Percentiles rank a stretch among this genome's conserved stretches.
phyloP scores from a whole-genome alignment of 2,329 filamentous ascomycete species.

The Dactylonectria estremocensis region DNA sequence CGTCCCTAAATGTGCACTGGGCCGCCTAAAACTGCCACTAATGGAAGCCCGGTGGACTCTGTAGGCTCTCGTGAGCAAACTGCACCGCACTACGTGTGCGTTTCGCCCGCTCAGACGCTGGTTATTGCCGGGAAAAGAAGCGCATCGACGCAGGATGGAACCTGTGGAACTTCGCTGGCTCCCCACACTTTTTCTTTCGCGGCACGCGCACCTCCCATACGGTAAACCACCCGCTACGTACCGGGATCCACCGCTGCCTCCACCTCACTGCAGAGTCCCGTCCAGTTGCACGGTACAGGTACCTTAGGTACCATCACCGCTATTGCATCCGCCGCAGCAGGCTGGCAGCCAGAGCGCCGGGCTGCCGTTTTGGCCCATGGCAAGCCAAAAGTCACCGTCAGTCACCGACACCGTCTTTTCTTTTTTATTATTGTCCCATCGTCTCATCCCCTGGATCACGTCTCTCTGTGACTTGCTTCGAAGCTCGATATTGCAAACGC shows the following conservation, averaged over 20 bases:
- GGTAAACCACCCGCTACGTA: neutral
- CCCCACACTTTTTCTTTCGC: slow-evolving; percentile 15
- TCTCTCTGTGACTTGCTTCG: neutral
- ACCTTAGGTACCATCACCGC: slow-evolving; percentile 10
- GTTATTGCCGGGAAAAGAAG: neutral
- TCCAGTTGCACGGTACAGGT: no score
- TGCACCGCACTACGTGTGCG: neutral
- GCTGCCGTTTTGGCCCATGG: slow-evolving; percentile 11
- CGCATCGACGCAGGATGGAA: neutral
- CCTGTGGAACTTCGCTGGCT: slow-evolving; percentile 5
- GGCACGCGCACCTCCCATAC: slow-evolving; percentile 11
- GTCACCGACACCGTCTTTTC: slow-evolving; percentile 25
- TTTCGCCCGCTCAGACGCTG: neutral
- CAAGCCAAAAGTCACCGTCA: slow-evolving; percentile 15
- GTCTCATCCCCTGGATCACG: neutral
- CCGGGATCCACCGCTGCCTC: slow-evolving; percentile 8
- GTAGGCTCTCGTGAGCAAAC: no score
- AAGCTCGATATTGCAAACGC: neutral
- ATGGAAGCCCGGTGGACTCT: neutral
- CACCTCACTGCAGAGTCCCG: no score
- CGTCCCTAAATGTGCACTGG: neutral
- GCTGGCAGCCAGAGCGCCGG: neutral
- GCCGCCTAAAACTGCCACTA: slow-evolving; percentile 5
- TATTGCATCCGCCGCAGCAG: slow-evolving; percentile 4
- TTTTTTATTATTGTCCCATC: slow-evolving; percentile 2